Evolutionary conservation across 2,329 filamentous ascomycete species (phyloP).

Genomic region (Sarocladium oryzae): DNA sequence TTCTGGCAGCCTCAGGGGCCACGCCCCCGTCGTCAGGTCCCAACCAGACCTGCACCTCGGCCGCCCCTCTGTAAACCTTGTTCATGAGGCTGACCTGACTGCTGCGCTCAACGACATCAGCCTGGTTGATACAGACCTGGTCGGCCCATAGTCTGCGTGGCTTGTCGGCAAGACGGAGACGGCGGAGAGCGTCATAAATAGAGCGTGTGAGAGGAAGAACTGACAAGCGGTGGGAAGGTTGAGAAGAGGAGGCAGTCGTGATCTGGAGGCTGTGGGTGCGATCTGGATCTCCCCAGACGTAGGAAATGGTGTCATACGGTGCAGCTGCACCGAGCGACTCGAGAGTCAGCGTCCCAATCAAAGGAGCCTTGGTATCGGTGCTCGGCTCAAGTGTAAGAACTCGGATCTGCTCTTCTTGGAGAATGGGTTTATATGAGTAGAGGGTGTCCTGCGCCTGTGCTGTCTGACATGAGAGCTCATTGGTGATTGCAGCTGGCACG

Average conservation of each 20-base stretch:
- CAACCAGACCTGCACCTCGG: constrained; percentile 29
- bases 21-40: constrained; percentile 22
- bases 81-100: constrained; percentile 33
- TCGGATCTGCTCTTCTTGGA: constrained; percentile 19
- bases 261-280: background rate
- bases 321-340: constrained; percentile 17
- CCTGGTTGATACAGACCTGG: constrained; percentile 35
- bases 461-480: background rate
- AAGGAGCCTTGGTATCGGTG: constrained; percentile 17
- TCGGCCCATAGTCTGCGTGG: constrained; percentile 31
- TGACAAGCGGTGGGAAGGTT: background rate
- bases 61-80: constrained; percentile 27
- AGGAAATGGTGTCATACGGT: constrained; percentile 29
- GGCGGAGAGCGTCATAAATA: constrained; percentile 23
- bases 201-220: constrained; percentile 22
- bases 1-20: constrained; percentile 21
- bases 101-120: constrained; percentile 26
- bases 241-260: background rate
- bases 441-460: background rate
- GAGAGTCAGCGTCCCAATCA: constrained; percentile 20
- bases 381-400: constrained; percentile 26
- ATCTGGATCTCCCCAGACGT: constrained; percentile 25
- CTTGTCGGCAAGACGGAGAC: constrained; percentile 19
- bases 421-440: constrained; percentile 1
- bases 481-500: no score